Percentiles rank a stretch among this genome's conserved stretches.
Conservation (phyloP, 2,329 filamentous ascomycete species). For the Chrysosporium keratinophilum region DNA sequence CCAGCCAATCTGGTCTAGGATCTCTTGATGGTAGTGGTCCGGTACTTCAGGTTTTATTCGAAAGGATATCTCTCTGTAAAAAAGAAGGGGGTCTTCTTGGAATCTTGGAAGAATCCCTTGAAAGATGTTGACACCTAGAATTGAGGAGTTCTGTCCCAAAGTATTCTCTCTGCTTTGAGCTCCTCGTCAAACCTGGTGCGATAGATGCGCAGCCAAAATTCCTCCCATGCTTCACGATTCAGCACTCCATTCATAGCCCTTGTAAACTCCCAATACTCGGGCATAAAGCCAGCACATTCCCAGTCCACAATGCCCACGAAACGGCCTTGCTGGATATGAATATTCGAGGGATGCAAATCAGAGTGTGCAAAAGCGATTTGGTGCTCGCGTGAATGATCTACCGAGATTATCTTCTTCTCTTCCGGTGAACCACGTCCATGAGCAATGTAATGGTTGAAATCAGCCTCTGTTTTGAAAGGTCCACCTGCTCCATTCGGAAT, state of each 20-base stretch:
- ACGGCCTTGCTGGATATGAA: slow-evolving; percentile 7
- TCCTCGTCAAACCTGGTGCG: slow-evolving; percentile 7
- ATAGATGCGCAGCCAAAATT: not conserved
- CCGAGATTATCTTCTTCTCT: not conserved
- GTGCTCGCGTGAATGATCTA: slow-evolving; percentile 5
- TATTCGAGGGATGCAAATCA: slow-evolving; percentile 9
- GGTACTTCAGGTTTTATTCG: too few species aligned
- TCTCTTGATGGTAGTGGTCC: too few species aligned
- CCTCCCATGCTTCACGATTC: not conserved
- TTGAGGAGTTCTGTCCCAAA: slow-evolving; percentile 3
- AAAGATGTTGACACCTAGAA: too few species aligned
- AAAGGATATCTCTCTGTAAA: too few species aligned
- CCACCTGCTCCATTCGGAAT: slow-evolving; percentile 5
- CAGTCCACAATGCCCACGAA: slow-evolving; percentile 13
- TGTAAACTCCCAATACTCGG: slow-evolving; percentile 16
- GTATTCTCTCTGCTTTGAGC: slow-evolving; percentile 1
- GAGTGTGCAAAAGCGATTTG: slow-evolving; percentile 11
- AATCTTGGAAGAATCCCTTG: too few species aligned
- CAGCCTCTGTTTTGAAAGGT: slow-evolving; percentile 10
- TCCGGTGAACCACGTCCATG: not conserved
- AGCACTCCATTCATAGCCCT: slow-evolving; percentile 4
- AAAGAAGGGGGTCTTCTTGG: too few species aligned
- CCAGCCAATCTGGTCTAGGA: too few species aligned
- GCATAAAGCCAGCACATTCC: slow-evolving; percentile 13
- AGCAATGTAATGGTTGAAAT: slow-evolving; percentile 9